These are phyloP conservation scores for Ceratocystis albifundus DNA, from an alignment of 2,329 filamentous ascomycete species.

Conservation along the genomic window DNA sequence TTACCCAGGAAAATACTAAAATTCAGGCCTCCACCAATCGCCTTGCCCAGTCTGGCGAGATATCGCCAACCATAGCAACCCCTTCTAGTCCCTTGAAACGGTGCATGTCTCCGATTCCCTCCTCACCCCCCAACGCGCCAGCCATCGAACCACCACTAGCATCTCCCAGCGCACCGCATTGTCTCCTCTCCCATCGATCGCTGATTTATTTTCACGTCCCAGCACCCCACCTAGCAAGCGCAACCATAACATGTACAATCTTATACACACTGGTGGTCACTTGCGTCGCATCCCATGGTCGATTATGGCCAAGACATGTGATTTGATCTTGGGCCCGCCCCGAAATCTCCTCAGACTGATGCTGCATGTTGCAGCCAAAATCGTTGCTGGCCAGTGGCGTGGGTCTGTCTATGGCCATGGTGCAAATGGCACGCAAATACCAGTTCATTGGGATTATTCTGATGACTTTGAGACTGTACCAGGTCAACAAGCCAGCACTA, in stretches of 20 bases:
- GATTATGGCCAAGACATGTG: constrained; percentile 64
- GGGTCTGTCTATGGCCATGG: constrained; percentile 46
- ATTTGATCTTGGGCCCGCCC: constrained; percentile 69
- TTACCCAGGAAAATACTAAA: background rate
- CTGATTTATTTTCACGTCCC: constrained; percentile 49
- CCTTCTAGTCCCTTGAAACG: constrained; percentile 16
- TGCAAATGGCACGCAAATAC: constrained; percentile 43
- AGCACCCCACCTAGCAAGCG: constrained; percentile 6
- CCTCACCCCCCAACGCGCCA: constrained; percentile 31
- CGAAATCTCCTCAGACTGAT: constrained; percentile 67
- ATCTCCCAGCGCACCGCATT: constrained; percentile 46
- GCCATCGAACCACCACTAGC: constrained; percentile 45
- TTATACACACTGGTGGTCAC: constrained; percentile 31
- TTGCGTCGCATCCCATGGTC: constrained; percentile 46
- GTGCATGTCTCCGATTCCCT: constrained; percentile 25
- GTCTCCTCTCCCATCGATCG: constrained; percentile 56
- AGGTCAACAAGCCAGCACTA: constrained; percentile 1
- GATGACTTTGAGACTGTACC: constrained; percentile 37
- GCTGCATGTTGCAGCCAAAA: constrained; percentile 66
- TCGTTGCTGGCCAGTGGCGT: constrained; percentile 53
- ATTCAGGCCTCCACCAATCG: background rate
- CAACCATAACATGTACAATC: constrained; percentile 7
- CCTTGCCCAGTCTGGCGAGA: background rate
- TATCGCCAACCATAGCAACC: background rate
- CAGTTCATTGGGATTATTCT: constrained; percentile 51